phyloP scores from a whole-genome alignment of 345 rosid genomes.

The Cardamine resedifolia region DNA sequence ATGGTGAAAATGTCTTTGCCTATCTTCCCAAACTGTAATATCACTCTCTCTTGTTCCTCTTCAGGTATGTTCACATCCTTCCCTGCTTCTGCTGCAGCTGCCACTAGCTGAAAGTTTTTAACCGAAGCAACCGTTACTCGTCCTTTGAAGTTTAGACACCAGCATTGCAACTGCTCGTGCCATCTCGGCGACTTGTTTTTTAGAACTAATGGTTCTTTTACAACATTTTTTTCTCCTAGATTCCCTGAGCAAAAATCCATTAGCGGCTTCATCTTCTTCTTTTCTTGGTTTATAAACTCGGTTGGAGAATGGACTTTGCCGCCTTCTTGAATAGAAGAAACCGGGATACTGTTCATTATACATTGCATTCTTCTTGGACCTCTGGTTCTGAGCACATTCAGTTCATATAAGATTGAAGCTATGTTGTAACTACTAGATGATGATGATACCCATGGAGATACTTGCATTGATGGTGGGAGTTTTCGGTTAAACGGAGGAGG shows the following conservation, averaged over 20 bases:
- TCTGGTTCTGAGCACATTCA: constrained; percentile 77
- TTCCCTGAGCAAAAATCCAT: constrained; percentile 43
- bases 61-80: constrained; percentile 49
- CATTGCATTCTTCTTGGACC: constrained; percentile 97
- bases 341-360: constrained; percentile 60
- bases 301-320: constrained; percentile 56
- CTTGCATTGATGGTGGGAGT: constrained; percentile 46
- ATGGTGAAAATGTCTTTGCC: constrained; percentile 92
- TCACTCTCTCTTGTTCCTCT: constrained; percentile 74
- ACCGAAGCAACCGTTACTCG: constrained; percentile 94
- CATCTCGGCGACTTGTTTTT: constrained; percentile 94
- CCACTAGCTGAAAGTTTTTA: constrained; percentile 90
- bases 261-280: constrained; percentile 45
- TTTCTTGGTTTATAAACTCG: constrained; percentile 47
- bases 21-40: constrained; percentile 91
- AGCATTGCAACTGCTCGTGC: constrained; percentile 94
- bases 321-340: constrained; percentile 66
- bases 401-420: constrained; percentile 68
- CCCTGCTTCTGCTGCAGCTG: constrained; percentile 52
- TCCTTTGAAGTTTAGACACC: constrained; percentile 93
- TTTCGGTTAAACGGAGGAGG: constrained; percentile 53
- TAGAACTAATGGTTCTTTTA: constrained; percentile 53
- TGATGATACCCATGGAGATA: constrained; percentile 46
- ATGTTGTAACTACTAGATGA: constrained; percentile 43
- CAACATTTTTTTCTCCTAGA: constrained; percentile 30